These are phyloP conservation scores for Apiospora rasikravindrae DNA, from an alignment of 2,329 filamentous ascomycete species.

Conservation along the genomic window DNA sequence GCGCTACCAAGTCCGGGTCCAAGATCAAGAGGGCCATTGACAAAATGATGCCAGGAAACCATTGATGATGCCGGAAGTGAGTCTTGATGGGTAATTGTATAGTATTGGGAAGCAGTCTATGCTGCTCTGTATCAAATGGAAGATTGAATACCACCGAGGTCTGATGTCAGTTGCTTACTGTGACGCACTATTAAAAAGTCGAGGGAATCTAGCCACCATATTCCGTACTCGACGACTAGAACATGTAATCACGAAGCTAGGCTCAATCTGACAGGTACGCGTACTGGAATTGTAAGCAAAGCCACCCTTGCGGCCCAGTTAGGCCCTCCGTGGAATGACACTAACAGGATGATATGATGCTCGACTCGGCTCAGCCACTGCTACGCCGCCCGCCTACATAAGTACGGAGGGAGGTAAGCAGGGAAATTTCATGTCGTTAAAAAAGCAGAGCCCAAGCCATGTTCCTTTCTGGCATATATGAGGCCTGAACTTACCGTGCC, in stretches of 20 bases:
- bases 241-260: not conserved
- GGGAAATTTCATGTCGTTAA: not conserved
- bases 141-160: not conserved
- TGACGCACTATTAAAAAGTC: not conserved
- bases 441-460: not conserved
- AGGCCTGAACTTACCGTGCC: not conserved
- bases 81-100: not conserved
- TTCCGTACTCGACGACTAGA: not conserved
- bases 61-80: not conserved
- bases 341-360: not conserved
- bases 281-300: not conserved
- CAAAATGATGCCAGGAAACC: constrained; percentile 7
- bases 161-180: not conserved
- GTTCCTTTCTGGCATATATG: not conserved
- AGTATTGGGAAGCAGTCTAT: not conserved
- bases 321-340: not conserved
- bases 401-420: not conserved
- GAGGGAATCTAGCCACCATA: not conserved
- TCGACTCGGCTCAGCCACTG: constrained; percentile 2
- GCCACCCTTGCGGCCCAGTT: not conserved
- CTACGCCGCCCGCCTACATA: not conserved
- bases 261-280: not conserved
- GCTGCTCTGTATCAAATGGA: not conserved
- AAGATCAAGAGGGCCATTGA: constrained; percentile 18
- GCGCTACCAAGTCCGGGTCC: constrained; percentile 15